A percentile compares a stretch with the other conserved stretches of the same genome.
phyloP scores from a whole-genome alignment of 345 rosid species.

The Durio zibethinus region DNA sequence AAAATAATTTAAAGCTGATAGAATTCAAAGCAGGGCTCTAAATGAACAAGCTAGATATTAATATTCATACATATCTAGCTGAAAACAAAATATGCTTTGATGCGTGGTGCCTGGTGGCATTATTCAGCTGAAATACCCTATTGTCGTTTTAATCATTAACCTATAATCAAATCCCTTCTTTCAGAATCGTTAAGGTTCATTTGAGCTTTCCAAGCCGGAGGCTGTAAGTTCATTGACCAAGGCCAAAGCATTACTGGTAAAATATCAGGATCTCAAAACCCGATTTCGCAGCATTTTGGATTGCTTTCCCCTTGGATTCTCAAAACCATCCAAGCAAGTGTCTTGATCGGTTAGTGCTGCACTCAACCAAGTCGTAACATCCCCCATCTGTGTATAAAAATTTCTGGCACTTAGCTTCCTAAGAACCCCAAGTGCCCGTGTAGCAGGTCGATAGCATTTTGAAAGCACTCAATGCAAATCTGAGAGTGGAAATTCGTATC shows the following conservation, averaged over 20 bases:
- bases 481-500: slow-evolving; percentile 46
- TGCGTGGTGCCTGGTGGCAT: background rate
- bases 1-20: too few relatives aligned
- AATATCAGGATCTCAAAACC: slow-evolving; percentile 43
- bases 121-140: background rate
- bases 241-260: slow-evolving; percentile 79
- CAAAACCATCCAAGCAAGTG: slow-evolving; percentile 82
- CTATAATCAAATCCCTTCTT: background rate
- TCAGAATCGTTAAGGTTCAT: background rate
- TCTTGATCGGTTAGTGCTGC: slow-evolving; percentile 62
- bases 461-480: slow-evolving; percentile 69
- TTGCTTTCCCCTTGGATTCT: slow-evolving; percentile 27
- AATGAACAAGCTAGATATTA: too few relatives aligned
- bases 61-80: background rate
- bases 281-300: slow-evolving; percentile 22
- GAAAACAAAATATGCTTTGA: background rate
- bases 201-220: slow-evolving; percentile 32
- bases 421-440: slow-evolving; percentile 50
- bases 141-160: background rate
- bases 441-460: slow-evolving; percentile 55
- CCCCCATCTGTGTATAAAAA: slow-evolving; percentile 55
- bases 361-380: slow-evolving; percentile 69
- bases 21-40: too few relatives aligned
- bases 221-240: slow-evolving; percentile 68
- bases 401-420: slow-evolving; percentile 43